Evolutionary conservation across 192 early-diverging fungal species (phyloP).

Genomic region (Umbelopsis sp.): DNA sequence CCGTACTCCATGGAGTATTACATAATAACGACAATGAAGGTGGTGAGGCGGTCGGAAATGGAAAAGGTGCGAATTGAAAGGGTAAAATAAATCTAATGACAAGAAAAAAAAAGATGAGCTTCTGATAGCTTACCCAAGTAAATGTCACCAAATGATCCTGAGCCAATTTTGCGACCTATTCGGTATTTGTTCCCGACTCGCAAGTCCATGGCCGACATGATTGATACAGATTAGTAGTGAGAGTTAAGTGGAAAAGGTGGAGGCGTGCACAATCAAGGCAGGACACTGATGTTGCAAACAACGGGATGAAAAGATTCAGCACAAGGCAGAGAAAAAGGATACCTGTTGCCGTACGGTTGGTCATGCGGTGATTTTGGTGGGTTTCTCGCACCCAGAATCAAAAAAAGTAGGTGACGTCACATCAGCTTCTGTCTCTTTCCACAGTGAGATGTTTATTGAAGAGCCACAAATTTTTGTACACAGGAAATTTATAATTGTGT

Average conservation of each 20-base stretch:
- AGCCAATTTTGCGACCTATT: conserved; percentile 92
- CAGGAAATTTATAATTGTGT: no score
- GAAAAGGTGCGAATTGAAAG: no score
- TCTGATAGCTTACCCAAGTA: conserved; percentile 68
- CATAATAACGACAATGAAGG: background rate
- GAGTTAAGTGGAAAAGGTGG: conserved; percentile 6
- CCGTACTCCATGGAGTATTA: background rate
- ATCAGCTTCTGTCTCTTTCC: no score
- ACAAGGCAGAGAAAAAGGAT: conserved; percentile 15
- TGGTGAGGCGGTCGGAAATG: background rate
- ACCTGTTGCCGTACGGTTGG: background rate
- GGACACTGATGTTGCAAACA: background rate
- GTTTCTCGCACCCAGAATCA: background rate
- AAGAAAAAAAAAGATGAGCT: background rate
- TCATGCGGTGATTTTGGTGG: background rate
- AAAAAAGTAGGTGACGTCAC: background rate
- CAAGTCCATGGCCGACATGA: conserved; percentile 57
- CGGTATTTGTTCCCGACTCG: conserved; percentile 91
- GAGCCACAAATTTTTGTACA: no score
- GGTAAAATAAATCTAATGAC: no score
- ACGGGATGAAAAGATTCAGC: background rate
- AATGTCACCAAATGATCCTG: conserved; percentile 95
- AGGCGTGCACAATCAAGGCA: background rate
- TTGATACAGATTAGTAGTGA: background rate
- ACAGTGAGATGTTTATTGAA: no score